Conservation (phyloP, 1,284 basidiomycete genomes). For the Puccinia sorghi region DNA sequence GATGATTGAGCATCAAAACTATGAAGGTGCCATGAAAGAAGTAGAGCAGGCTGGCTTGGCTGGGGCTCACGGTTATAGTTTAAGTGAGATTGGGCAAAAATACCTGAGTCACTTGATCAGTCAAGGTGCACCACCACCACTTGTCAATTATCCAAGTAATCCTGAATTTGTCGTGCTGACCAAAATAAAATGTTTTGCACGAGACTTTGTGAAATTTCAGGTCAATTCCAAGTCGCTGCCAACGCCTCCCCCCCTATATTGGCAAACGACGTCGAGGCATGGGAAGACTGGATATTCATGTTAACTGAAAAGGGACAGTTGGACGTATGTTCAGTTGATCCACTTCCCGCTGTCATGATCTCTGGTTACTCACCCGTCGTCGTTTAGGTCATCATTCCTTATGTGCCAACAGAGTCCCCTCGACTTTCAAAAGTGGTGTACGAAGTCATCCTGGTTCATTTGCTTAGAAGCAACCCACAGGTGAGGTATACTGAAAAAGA, state of each 20-base stretch:
- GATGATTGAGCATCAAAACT: slow-evolving; percentile 81
- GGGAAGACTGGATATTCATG: slow-evolving; percentile 93
- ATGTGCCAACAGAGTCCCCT: slow-evolving; percentile 79
- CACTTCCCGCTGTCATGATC: slow-evolving; percentile 2
- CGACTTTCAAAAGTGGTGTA: slow-evolving; percentile 81
- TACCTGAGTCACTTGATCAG: slow-evolving; percentile 40
- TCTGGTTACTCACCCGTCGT: slow-evolving; percentile 51
- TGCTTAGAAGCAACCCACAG: slow-evolving; percentile 73
- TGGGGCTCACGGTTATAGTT: slow-evolving; percentile 53
- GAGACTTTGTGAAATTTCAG: slow-evolving; percentile 60
- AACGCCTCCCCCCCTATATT: slow-evolving; percentile 83
- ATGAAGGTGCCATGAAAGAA: slow-evolving; percentile 82
- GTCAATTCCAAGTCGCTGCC: slow-evolving; percentile 79
- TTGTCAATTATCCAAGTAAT: background rate
- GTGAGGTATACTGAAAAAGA: slow-evolving; percentile 60
- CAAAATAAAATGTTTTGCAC: background rate
- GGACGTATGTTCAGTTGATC: slow-evolving; percentile 62
- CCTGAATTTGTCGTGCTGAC: background rate
- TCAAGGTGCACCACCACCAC: slow-evolving; percentile 21
- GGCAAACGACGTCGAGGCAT: slow-evolving; percentile 72
- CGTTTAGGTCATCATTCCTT: slow-evolving; percentile 77
- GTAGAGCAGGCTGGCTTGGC: slow-evolving; percentile 68
- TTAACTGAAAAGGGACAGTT: slow-evolving; percentile 82
- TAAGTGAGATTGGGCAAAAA: slow-evolving; percentile 52
- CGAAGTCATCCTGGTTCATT: slow-evolving; percentile 89